phyloP scores from a whole-genome alignment of 2,329 filamentous ascomycete species.

The Fusarium caatingaense region DNA sequence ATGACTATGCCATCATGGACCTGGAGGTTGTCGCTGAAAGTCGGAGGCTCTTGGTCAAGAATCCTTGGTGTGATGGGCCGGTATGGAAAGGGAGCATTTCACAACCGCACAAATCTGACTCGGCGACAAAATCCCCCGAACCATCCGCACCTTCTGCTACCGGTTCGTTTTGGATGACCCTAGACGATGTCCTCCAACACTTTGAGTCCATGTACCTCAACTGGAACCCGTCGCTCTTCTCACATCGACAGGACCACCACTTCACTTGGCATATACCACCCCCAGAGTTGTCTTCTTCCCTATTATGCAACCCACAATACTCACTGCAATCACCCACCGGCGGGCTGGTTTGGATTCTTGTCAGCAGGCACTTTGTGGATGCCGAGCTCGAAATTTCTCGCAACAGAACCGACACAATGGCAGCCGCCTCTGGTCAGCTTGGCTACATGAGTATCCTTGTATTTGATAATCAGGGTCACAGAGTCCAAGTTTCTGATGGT shows the following conservation, averaged over 20 bases:
- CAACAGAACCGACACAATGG: conserved; percentile 54
- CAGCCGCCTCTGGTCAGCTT: conserved; percentile 63
- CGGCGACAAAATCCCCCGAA: conserved; percentile 15
- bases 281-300: conserved; percentile 62
- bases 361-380: conserved; percentile 87
- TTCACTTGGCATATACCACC: conserved; percentile 80
- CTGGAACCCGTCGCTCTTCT: conserved; percentile 92
- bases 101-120: neutral
- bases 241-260: conserved; percentile 85
- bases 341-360: conserved; percentile 82
- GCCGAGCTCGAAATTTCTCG: conserved; percentile 69
- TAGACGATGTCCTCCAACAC: conserved; percentile 87
- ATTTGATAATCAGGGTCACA: conserved; percentile 76
- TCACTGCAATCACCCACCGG: conserved; percentile 69
- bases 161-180: conserved; percentile 93
- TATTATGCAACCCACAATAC: conserved; percentile 77
- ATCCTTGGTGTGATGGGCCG: conserved; percentile 90
- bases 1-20: conserved; percentile 93
- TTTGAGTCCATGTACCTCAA: conserved; percentile 98
- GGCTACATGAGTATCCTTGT: conserved; percentile 92
- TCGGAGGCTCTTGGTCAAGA: conserved; percentile 85
- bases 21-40: conserved; percentile 72
- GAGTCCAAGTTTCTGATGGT: conserved; percentile 79
- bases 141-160: conserved; percentile 49
- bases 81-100: conserved; percentile 68